A percentile compares a stretch with the other conserved stretches of the same genome.
Conservation (phyloP, 306 rosid genomes). For the Citrullus colocynthis region DNA sequence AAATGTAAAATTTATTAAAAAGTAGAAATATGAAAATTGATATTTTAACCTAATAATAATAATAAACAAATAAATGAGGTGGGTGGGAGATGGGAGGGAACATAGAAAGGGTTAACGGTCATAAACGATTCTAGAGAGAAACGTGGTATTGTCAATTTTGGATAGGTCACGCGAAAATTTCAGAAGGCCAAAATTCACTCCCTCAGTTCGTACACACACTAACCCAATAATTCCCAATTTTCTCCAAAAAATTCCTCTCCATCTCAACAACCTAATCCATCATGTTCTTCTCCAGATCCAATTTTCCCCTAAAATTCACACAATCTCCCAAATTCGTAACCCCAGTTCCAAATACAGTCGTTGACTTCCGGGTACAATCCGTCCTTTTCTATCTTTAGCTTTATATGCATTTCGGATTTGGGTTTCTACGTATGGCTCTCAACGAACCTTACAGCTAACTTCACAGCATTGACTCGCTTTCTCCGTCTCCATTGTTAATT, state of each 20-base stretch:
- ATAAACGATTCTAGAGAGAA: neutral
- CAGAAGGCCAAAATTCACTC: neutral
- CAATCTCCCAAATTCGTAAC: neutral
- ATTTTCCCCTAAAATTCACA: neutral
- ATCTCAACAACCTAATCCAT: neutral
- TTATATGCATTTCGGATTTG: neutral
- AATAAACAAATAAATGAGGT: neutral
- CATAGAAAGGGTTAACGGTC: neutral
- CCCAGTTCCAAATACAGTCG: neutral
- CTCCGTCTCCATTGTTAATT: neutral
- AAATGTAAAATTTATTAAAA: too few species aligned
- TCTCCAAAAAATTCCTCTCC: neutral
- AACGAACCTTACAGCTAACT: neutral
- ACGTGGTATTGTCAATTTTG: neutral
- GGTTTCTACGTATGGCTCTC: neutral
- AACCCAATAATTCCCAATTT: neutral
- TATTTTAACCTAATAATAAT: too few species aligned
- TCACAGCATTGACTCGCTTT: neutral
- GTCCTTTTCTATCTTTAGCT: neutral
- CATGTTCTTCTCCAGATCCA: constrained; percentile 5
- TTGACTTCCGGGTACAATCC: constrained; percentile 3
- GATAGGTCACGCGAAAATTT: neutral
- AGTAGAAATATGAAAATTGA: too few species aligned
- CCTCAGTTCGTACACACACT: neutral
- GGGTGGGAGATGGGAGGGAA: neutral